These are phyloP conservation scores for Barnettozyma sucrosica DNA, from an alignment of 805 yeast genomes.

Conservation along the genomic window DNA sequence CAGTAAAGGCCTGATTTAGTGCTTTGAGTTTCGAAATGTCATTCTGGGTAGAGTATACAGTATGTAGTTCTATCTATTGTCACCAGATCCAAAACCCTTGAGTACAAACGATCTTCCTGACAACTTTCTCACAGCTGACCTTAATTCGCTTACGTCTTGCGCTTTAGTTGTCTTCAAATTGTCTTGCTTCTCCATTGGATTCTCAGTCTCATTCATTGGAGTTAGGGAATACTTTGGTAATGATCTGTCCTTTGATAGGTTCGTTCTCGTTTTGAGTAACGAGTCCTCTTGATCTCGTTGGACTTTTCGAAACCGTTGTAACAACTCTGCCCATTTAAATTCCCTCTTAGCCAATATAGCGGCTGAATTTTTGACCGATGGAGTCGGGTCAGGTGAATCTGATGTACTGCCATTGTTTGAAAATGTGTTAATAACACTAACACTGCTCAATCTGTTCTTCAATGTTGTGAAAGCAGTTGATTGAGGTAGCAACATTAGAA, in stretches of 20 bases:
- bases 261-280: constrained; percentile 13
- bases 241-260: constrained; percentile 11
- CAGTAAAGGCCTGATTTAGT: neutral
- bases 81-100: constrained; percentile 25
- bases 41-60: neutral
- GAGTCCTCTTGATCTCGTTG: constrained; percentile 37
- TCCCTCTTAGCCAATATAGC: constrained; percentile 20
- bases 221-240: constrained; percentile 22
- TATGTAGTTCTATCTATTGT: constrained; percentile 3
- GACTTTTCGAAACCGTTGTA: constrained; percentile 43
- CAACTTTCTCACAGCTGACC: constrained; percentile 25
- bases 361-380: constrained; percentile 9
- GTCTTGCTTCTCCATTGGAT: constrained; percentile 13
- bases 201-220: constrained; percentile 14
- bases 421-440: constrained; percentile 32
- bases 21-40: neutral
- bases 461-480: constrained; percentile 83
- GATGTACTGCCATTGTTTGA: constrained; percentile 5
- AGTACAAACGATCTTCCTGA: constrained; percentile 28
- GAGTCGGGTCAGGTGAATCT: constrained; percentile 1
- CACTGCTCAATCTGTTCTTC: constrained; percentile 59
- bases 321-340: constrained; percentile 36
- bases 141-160: constrained; percentile 11
- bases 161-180: constrained; percentile 1
- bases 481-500: constrained; percentile 91